These are phyloP conservation scores for Schrenkiella parvula DNA, from an alignment of 345 rosid species.

Conservation along the genomic window DNA sequence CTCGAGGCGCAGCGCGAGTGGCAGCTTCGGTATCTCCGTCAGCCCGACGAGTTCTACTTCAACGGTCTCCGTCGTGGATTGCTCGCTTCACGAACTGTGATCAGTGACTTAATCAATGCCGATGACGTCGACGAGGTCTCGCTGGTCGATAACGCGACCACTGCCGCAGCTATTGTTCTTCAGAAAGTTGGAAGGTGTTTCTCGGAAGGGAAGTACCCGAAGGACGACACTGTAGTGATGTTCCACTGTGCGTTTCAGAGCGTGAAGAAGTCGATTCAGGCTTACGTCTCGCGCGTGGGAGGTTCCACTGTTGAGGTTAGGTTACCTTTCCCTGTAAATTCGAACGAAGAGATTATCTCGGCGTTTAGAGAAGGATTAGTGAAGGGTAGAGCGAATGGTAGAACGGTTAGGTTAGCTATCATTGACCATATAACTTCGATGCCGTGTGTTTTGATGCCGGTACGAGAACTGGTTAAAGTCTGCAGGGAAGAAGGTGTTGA, in stretches of 20 bases:
- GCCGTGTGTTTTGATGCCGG: slow-evolving; percentile 68
- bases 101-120: slow-evolving; percentile 61
- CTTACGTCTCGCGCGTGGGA: slow-evolving; percentile 65
- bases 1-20: slow-evolving; percentile 50
- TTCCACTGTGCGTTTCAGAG: slow-evolving; percentile 60
- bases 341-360: slow-evolving; percentile 51
- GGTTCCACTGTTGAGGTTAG: slow-evolving; percentile 57
- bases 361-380: slow-evolving; percentile 48
- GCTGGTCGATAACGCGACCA: slow-evolving; percentile 76
- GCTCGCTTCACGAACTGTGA: slow-evolving; percentile 47
- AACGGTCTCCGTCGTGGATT: slow-evolving; percentile 57
- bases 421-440: slow-evolving; percentile 67
- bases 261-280: slow-evolving; percentile 63
- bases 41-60: slow-evolving; percentile 77
- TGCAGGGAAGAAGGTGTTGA: slow-evolving; percentile 71
- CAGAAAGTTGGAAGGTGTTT: slow-evolving; percentile 63
- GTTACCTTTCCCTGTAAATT: slow-evolving; percentile 61
- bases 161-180: slow-evolving; percentile 76
- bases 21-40: slow-evolving; percentile 64
- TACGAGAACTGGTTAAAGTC: slow-evolving; percentile 49
- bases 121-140: slow-evolving; percentile 67
- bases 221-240: slow-evolving; percentile 53
- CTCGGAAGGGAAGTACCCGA: slow-evolving; percentile 46
- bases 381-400: slow-evolving; percentile 48
- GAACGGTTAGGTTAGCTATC: slow-evolving; percentile 60